Evolutionary conservation across 2,329 filamentous ascomycete genomes (phyloP).

Genomic region (Cryphonectria radicalis): DNA sequence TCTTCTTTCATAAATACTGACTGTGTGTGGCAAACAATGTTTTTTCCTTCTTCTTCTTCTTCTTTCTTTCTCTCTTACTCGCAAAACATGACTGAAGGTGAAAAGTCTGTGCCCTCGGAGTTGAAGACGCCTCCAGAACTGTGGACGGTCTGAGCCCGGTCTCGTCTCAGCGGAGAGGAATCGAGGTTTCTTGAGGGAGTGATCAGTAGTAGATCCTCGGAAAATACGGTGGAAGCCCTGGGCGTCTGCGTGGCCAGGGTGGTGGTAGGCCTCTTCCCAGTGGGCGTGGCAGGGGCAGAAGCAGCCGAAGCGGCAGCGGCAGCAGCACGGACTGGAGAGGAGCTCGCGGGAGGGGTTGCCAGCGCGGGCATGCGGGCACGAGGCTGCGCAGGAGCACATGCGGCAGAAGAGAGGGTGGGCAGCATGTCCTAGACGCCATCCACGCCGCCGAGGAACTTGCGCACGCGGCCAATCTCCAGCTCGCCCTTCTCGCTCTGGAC

Average conservation of each 20-base stretch:
- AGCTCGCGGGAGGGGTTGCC: neutral
- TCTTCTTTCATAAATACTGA: neutral
- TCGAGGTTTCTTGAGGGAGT: neutral
- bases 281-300: neutral
- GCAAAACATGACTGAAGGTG: conserved; percentile 12
- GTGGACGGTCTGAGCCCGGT: neutral
- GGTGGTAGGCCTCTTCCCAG: neutral
- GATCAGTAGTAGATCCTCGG: neutral
- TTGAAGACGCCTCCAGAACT: conserved; percentile 2
- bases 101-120: conserved; percentile 12
- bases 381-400: neutral
- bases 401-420: neutral
- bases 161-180: neutral
- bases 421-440: conserved; percentile 54
- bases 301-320: neutral
- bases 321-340: neutral
- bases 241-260: neutral
- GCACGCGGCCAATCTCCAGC: conserved; percentile 75
- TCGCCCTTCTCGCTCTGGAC: conserved; percentile 85
- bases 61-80: neutral
- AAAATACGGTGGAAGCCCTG: neutral
- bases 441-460: conserved; percentile 79
- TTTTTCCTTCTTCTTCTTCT: too few relatives aligned
- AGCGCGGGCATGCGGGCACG: neutral
- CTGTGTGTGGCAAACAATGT: neutral